phyloP scores from a whole-genome alignment of 805 yeast species.

The Yarrowia keelungensis region DNA sequence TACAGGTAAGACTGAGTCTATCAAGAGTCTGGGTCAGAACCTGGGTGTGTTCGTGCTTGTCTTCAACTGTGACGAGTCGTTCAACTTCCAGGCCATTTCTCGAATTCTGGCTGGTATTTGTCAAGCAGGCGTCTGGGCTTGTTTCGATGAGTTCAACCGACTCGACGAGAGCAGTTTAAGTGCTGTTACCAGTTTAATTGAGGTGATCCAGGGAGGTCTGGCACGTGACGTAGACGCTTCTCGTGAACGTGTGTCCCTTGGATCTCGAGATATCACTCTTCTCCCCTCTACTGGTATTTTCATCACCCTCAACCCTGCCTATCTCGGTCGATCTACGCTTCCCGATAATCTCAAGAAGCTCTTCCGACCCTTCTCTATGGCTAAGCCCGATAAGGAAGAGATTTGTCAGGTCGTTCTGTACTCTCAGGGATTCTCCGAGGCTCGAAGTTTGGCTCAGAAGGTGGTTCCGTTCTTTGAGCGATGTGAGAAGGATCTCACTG shows the following conservation, averaged over 20 bases:
- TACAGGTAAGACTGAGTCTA: conserved; percentile 92
- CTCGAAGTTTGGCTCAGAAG: conserved; percentile 55
- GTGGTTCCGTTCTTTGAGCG: conserved; percentile 63
- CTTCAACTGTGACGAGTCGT: conserved; percentile 89
- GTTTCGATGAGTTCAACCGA: conserved; percentile 94
- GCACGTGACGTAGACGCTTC: conserved; percentile 15
- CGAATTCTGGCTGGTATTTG: conserved; percentile 80
- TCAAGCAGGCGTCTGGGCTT: conserved; percentile 90
- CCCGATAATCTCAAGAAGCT: conserved; percentile 86
- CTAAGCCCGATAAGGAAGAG: conserved; percentile 67
- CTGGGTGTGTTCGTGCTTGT: conserved; percentile 84
- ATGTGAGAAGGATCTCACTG: conserved; percentile 54
- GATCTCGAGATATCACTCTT: conserved; percentile 40
- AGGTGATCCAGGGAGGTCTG: conserved; percentile 59
- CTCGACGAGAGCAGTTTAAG: conserved; percentile 73
- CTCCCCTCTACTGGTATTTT: conserved; percentile 63
- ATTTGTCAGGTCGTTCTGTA: conserved; percentile 77
- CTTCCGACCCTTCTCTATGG: conserved; percentile 78
- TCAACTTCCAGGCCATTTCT: conserved; percentile 80
- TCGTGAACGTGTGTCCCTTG: neutral
- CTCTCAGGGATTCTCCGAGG: conserved; percentile 70
- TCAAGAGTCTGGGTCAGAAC: conserved; percentile 80
- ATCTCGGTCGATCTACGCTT: conserved; percentile 78
- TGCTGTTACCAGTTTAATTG: conserved; percentile 84
- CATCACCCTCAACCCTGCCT: conserved; percentile 90